Conservation (phyloP, 2,329 filamentous ascomycete species). For the Phialophora macrospora region DNA sequence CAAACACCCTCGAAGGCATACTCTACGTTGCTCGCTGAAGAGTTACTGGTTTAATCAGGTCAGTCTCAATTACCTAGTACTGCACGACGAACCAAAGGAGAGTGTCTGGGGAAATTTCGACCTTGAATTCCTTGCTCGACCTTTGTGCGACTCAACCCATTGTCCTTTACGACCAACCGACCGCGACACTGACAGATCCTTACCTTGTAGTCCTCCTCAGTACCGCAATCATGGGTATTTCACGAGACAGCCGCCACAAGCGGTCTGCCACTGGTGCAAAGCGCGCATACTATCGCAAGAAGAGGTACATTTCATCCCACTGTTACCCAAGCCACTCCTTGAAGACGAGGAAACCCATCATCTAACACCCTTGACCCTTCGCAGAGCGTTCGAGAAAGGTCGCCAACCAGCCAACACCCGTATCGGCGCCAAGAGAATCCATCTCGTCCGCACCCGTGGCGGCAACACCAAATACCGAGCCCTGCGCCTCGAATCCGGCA, state of each 20-base stretch:
- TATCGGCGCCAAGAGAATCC: slow-evolving; percentile 96
- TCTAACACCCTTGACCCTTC: slow-evolving; percentile 48
- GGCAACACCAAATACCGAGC: slow-evolving; percentile 99
- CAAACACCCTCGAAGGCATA: slow-evolving; percentile 27
- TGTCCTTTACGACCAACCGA: not conserved
- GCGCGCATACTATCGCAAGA: slow-evolving; percentile 82
- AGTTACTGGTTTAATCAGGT: slow-evolving; percentile 33
- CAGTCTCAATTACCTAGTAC: slow-evolving; percentile 21
- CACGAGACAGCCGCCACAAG: slow-evolving; percentile 99
- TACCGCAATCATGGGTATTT: slow-evolving; percentile 97
- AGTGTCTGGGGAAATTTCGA: not conserved
- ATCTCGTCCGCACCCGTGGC: slow-evolving; percentile 94
- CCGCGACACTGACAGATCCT: slow-evolving; percentile 16
- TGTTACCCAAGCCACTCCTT: not conserved
- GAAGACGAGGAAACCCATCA: not conserved
- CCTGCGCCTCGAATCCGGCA: slow-evolving; percentile 96
- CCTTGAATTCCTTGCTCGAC: not conserved
- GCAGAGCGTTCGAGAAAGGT: slow-evolving; percentile 99
- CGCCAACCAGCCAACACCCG: slow-evolving; percentile 99
- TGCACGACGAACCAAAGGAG: not conserved
- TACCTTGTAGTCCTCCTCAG: slow-evolving; percentile 54
- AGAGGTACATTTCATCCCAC: slow-evolving; percentile 53
- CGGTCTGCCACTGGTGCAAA: slow-evolving; percentile 98
- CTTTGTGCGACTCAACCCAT: not conserved
- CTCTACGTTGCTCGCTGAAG: slow-evolving; percentile 36